Evolutionary conservation across 169 alveolate genomes (phyloP), one percentile per base, ranked within the genome.

Genomic region (Eimeria tenella): DNA sequence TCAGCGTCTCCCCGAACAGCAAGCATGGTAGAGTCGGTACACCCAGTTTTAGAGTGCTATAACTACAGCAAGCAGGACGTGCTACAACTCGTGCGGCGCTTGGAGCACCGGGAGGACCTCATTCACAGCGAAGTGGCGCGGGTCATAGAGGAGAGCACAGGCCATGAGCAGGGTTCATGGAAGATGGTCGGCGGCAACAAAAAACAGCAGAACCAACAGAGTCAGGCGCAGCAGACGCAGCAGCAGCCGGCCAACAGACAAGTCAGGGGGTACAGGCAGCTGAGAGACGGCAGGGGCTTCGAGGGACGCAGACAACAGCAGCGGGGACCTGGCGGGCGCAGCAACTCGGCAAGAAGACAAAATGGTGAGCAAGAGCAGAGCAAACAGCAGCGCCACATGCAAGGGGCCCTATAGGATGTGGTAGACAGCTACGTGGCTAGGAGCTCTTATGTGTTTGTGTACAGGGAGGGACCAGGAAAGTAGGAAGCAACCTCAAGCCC

Each of bases 121-220:
- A 82, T 90, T 6, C 88, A 75, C 81, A 53, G 71, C 63, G 94
- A 82, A n/a, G 94, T 90, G 7, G 94, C 90, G 4, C 73, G 73
- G 21, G 71, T 90, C n/a, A 82, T 90, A 19, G 94, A 90, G 70
- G 94, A 90, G 56, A 73, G 82, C 53, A 73, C 62, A 7, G 94
- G 94, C 11, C 94, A 90, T 53, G 94, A 90, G 42, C 94, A 90
- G 90, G 94, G 94, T 6, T 74, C 94, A 42, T 90, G 94, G 94
- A 82, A 90, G 71, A 82, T 90, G 81, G 94, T 90, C 31, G 63
- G 86, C 49, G 63, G 63, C 21, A 79, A 50, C 70, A 73, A 75
- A 17, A 73, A 87, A 25, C 93, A 70, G 87, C 94, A 88, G 53
- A 55, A 88, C 50, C 94, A 70, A 71, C 93, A 79, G 87, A 65